phyloP scores from a whole-genome alignment of 2,329 filamentous ascomycete species.

The Knufia petricola region DNA sequence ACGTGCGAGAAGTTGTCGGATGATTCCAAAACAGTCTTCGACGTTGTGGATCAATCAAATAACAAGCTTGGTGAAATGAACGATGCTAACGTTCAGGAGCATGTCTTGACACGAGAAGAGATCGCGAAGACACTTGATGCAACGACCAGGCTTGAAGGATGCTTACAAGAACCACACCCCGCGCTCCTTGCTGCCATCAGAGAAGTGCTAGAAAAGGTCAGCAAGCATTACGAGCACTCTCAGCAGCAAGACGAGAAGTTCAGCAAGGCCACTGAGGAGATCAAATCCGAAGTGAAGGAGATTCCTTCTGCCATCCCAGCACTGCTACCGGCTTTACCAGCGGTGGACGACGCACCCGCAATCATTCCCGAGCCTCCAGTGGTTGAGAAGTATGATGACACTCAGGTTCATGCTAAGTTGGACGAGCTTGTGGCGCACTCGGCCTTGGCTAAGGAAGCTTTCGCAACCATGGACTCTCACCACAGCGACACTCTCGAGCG shows the following conservation, averaged over 20 bases:
- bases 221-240: constrained; percentile 80
- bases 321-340: constrained; percentile 44
- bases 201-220: constrained; percentile 73
- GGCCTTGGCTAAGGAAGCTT: constrained; percentile 29
- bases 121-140: constrained; percentile 63
- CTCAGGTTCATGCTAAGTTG: constrained; percentile 50
- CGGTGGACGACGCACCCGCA: constrained; percentile 23
- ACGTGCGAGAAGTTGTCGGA: constrained; percentile 78
- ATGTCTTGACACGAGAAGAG: constrained; percentile 72
- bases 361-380: constrained; percentile 23
- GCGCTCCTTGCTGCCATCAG: constrained; percentile 79
- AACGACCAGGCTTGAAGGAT: constrained; percentile 66
- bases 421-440: constrained; percentile 36
- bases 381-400: constrained; percentile 46
- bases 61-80: constrained; percentile 64
- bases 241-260: constrained; percentile 86
- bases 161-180: constrained; percentile 74
- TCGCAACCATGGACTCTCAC: constrained; percentile 50
- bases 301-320: constrained; percentile 45
- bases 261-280: constrained; percentile 55
- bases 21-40: constrained; percentile 78
- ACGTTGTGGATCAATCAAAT: constrained; percentile 69
- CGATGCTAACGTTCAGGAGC: constrained; percentile 63
- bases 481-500: constrained; percentile 58
- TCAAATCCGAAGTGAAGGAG: constrained; percentile 46